A percentile compares a stretch with the other conserved stretches of the same genome.
These are phyloP conservation scores for Backusella psychrophila DNA, from an alignment of 192 early-diverging fungal species.

Conservation along the genomic window DNA sequence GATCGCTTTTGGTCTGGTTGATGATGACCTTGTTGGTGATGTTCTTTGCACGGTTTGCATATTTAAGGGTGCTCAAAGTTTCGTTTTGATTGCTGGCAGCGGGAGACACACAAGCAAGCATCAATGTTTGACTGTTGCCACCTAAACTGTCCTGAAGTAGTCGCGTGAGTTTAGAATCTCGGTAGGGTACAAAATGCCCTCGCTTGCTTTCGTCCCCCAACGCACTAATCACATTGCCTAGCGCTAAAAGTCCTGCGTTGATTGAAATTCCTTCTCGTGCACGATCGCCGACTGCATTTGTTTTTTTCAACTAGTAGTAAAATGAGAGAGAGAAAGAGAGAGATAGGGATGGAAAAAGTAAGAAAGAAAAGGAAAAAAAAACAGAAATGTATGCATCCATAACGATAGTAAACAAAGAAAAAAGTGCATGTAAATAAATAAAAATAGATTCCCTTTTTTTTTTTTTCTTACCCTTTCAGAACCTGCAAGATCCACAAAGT, in stretches of 20 bases:
- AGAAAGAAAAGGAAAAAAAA: background rate
- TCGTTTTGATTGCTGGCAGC: slow-evolving; percentile 83
- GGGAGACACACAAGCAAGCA: slow-evolving; percentile 91
- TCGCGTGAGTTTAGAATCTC: slow-evolving; percentile 96
- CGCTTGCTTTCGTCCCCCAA: slow-evolving; percentile 73
- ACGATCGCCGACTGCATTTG: slow-evolving; percentile 87
- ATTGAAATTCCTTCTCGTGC: slow-evolving; percentile 97
- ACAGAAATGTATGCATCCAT: background rate
- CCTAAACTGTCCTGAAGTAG: slow-evolving; percentile 96
- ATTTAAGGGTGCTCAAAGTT: slow-evolving; percentile 93
- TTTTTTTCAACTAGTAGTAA: slow-evolving; percentile 72
- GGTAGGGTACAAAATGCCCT: slow-evolving; percentile 88
- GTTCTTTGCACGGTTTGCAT: slow-evolving; percentile 93
- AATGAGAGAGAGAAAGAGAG: background rate
- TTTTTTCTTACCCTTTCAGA: slow-evolving; percentile 69
- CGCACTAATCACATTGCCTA: slow-evolving; percentile 97
- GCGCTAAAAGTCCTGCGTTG: slow-evolving; percentile 91
- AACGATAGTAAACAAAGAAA: background rate
- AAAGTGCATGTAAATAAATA: background rate
- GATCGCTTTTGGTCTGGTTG: slow-evolving; percentile 37
- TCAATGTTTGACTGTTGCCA: slow-evolving; percentile 89
- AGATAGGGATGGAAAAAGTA: background rate
- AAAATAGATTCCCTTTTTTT: background rate
- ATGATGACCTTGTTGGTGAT: slow-evolving; percentile 59
- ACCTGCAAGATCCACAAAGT: slow-evolving; percentile 99